Conservation (phyloP, 495 filamentous ascomycete genomes). For the Tetracladium setigerum region DNA sequence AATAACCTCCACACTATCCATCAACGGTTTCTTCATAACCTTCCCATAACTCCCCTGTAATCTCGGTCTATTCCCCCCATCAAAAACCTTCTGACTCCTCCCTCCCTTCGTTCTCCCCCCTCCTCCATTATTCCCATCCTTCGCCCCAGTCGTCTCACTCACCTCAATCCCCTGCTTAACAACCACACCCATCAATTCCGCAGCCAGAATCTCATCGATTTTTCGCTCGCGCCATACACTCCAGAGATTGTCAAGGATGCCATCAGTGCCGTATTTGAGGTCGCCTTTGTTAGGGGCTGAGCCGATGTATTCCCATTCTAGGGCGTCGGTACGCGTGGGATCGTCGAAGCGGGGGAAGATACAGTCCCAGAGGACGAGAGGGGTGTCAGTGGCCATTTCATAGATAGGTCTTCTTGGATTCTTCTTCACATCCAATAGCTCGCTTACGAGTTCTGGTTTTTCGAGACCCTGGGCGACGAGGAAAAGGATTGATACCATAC, state of each 20-base stretch:
- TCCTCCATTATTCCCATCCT: background rate
- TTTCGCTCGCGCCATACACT: slow-evolving; percentile 70
- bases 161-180: slow-evolving; percentile 40
- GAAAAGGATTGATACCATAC: slow-evolving; percentile 84
- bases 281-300: slow-evolving; percentile 29
- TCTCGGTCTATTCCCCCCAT: slow-evolving; percentile 55
- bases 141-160: background rate
- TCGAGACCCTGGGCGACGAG: slow-evolving; percentile 88
- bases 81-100: slow-evolving; percentile 55
- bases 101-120: slow-evolving; percentile 12
- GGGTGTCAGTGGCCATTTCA: slow-evolving; percentile 80
- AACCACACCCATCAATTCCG: slow-evolving; percentile 55
- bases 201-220: slow-evolving; percentile 79
- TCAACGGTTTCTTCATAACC: slow-evolving; percentile 54
- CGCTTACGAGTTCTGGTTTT: slow-evolving; percentile 56
- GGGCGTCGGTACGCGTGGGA: slow-evolving; percentile 41
- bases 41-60: slow-evolving; percentile 62
- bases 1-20: slow-evolving; percentile 58
- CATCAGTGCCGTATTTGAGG: slow-evolving; percentile 54
- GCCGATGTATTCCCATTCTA: slow-evolving; percentile 67
- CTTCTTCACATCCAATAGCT: slow-evolving; percentile 62
- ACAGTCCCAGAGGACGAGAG: slow-evolving; percentile 93
- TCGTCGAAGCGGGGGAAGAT: slow-evolving; percentile 58
- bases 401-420: slow-evolving; percentile 73
- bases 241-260: slow-evolving; percentile 72